A percentile compares a stretch with the other conserved stretches of the same genome.
These are phyloP conservation scores for Phytophthora pini DNA, from an alignment of 352 stramenopile species.

Conservation along the genomic window DNA sequence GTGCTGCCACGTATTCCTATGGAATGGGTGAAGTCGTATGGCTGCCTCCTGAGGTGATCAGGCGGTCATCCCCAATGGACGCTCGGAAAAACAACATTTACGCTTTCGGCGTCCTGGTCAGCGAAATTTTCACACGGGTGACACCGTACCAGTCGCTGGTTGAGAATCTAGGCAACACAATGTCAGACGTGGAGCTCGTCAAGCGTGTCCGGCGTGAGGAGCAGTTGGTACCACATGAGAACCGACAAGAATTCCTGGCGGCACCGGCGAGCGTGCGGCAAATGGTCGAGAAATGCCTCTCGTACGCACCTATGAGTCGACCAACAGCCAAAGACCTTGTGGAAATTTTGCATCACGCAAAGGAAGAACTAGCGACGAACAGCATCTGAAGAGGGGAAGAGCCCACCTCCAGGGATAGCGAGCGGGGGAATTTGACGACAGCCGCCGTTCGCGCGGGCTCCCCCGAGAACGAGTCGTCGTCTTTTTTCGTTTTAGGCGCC, in stretches of 20 bases:
- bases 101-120: constrained; percentile 67
- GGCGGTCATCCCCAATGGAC: constrained; percentile 51
- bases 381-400: constrained; percentile 41
- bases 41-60: constrained; percentile 63
- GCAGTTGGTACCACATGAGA: constrained; percentile 50
- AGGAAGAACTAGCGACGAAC: constrained; percentile 40
- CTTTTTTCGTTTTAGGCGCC: constrained; percentile 37
- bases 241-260: constrained; percentile 46
- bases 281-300: constrained; percentile 58
- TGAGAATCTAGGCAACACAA: constrained; percentile 56
- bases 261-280: constrained; percentile 47
- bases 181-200: constrained; percentile 59
- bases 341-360: constrained; percentile 45
- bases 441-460: constrained; percentile 29
- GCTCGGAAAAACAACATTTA: constrained; percentile 65
- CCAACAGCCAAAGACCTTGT: constrained; percentile 60
- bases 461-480: constrained; percentile 34
- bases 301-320: constrained; percentile 54
- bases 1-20: constrained; percentile 30
- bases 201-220: constrained; percentile 45
- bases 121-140: constrained; percentile 62
- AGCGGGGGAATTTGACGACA: constrained; percentile 25
- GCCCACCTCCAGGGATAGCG: constrained; percentile 20
- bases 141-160: constrained; percentile 57
- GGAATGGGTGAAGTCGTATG: constrained; percentile 60